Conservation (phyloP, 345 rosid genomes). For the Euphorbia peplus region DNA sequence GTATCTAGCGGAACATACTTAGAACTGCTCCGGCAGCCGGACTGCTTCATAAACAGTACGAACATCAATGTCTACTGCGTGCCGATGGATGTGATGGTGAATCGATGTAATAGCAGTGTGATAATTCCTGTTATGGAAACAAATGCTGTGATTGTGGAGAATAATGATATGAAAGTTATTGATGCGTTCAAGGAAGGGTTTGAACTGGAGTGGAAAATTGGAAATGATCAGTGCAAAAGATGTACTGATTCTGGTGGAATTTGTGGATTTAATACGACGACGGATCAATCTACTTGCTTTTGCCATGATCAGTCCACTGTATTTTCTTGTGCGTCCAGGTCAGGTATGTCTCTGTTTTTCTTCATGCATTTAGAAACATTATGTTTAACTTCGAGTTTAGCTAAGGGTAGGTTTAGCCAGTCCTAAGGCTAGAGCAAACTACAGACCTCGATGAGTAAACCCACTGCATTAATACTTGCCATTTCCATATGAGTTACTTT, state of each 20-base stretch:
- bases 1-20: neutral
- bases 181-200: slow-evolving; percentile 22
- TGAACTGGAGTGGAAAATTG: slow-evolving; percentile 12
- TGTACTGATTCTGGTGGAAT: slow-evolving; percentile 14
- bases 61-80: neutral
- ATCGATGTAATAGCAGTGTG: slow-evolving; percentile 9
- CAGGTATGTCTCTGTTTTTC: slow-evolving; percentile 16
- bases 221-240: slow-evolving; percentile 6
- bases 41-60: neutral
- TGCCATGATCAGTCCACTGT: slow-evolving; percentile 19
- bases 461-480: too few relatives aligned
- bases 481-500: too few relatives aligned
- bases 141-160: slow-evolving; percentile 13
- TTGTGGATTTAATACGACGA: slow-evolving; percentile 12
- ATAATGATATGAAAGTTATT: neutral
- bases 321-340: slow-evolving; percentile 11
- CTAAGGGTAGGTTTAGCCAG: too few relatives aligned
- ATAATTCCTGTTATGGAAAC: slow-evolving; percentile 12
- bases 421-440: too few relatives aligned
- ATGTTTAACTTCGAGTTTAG: too few relatives aligned
- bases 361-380: neutral
- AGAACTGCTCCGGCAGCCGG: neutral
- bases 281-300: slow-evolving; percentile 20
- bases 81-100: neutral
- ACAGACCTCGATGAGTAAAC: too few relatives aligned